Percentiles rank a stretch among this genome's conserved stretches.
phyloP scores from a whole-genome alignment of 148 eudicot species.

The Silene latifolia region DNA sequence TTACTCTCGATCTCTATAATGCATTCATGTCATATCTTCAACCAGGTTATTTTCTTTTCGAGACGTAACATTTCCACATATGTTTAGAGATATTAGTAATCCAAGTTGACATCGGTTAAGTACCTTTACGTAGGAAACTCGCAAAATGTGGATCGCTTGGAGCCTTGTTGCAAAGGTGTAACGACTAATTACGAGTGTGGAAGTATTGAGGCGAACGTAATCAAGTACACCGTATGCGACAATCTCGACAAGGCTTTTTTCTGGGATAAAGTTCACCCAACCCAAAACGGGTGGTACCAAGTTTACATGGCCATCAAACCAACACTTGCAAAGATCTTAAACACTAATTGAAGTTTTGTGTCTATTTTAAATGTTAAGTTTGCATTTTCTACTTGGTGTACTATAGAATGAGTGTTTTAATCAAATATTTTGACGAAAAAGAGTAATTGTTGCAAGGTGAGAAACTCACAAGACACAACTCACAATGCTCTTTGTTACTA shows the following conservation, averaged over 20 bases:
- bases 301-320: slow-evolving; percentile 37
- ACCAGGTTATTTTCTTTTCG: background rate
- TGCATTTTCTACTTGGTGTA: background rate
- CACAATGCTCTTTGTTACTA: no score
- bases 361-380: background rate
- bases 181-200: slow-evolving; percentile 44
- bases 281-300: slow-evolving; percentile 54
- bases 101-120: no score
- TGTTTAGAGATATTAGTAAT: no score
- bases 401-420: no score
- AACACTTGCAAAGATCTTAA: slow-evolving; percentile 18
- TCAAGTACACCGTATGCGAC: slow-evolving; percentile 39
- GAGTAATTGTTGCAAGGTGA: no score
- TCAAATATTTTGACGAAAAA: no score
- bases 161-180: slow-evolving; percentile 55
- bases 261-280: slow-evolving; percentile 66
- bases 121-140: slow-evolving; percentile 12
- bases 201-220: slow-evolving; percentile 25
- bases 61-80: no score
- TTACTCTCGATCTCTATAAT: slow-evolving; percentile 44
- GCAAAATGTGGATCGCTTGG: slow-evolving; percentile 17
- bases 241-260: slow-evolving; percentile 39
- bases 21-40: slow-evolving; percentile 44
- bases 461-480: no score
- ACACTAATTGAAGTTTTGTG: background rate